These are phyloP conservation scores for Isoetes engelmannii DNA, from an alignment of 83 land plant genomes.

Conservation along the genomic window DNA sequence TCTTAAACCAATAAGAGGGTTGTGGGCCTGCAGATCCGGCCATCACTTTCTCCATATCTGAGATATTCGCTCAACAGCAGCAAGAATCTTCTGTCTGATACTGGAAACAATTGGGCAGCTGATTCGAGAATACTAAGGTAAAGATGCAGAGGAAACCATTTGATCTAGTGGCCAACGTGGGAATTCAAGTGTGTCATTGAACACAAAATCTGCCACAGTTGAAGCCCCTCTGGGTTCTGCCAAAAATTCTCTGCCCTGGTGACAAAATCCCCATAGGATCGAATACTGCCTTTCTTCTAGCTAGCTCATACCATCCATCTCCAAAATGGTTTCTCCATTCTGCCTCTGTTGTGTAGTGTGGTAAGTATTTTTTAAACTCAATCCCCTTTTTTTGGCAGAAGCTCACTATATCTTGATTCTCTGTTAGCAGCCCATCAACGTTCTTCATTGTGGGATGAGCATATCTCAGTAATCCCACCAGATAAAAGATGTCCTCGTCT, in stretches of 20 bases:
- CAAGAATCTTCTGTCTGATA: no score
- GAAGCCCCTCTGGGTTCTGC: slow-evolving; percentile 1
- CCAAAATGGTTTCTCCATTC: slow-evolving; percentile 59
- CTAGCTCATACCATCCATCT: slow-evolving; percentile 41
- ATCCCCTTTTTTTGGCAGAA: slow-evolving; percentile 29
- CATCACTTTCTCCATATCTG: no score
- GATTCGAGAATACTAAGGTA: no score
- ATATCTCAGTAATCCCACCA: slow-evolving; percentile 59
- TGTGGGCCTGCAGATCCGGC: no score
- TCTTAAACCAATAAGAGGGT: no score
- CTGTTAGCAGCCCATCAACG: slow-evolving; percentile 35
- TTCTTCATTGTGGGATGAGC: slow-evolving; percentile 26
- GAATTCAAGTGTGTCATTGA: no score
- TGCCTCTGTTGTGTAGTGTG: slow-evolving; percentile 33
- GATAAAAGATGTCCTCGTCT: slow-evolving; percentile 51
- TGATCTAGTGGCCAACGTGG: no score
- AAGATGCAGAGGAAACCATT: no score
- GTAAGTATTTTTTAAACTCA: slow-evolving; percentile 44
- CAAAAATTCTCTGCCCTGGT: slow-evolving; percentile 52
- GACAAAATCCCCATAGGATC: slow-evolving; percentile 45
- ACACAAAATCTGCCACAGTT: no score
- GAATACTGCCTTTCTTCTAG: slow-evolving; percentile 34
- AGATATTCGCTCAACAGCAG: no score
- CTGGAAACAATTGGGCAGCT: no score
- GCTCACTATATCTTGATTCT: slow-evolving; percentile 46